These are phyloP conservation scores for Coniochaeta sp. DNA, from an alignment of 2,329 filamentous ascomycete genomes.

Conservation along the genomic window DNA sequence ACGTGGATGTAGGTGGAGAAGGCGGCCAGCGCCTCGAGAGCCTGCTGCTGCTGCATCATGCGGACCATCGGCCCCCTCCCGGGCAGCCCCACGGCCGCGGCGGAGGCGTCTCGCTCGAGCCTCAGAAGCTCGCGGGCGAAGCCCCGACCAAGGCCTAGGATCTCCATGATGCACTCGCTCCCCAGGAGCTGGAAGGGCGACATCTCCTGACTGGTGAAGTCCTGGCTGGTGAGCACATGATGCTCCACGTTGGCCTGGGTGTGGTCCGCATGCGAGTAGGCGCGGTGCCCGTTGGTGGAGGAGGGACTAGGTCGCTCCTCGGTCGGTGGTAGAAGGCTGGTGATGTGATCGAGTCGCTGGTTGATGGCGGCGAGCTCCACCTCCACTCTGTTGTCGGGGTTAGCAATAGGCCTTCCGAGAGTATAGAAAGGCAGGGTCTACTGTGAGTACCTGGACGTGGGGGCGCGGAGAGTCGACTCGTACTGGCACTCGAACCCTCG, in stretches of 20 bases:
- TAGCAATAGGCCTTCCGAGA: too few species aligned
- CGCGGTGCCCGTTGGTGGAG: background rate
- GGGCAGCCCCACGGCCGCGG: background rate
- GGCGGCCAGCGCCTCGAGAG: constrained; percentile 12
- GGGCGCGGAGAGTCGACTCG: constrained; percentile 4
- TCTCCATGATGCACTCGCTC: constrained; percentile 3
- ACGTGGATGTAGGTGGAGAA: constrained; percentile 18
- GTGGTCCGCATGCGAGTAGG: background rate
- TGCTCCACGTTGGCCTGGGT: background rate
- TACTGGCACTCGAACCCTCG: constrained; percentile 7
- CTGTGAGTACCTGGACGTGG: constrained; percentile 3
- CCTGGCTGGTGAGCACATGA: too few species aligned
- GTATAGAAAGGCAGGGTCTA: background rate
- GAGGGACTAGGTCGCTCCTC: background rate
- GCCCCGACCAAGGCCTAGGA: constrained; percentile 7
- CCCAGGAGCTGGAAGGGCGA: constrained; percentile 5
- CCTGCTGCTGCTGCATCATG: constrained; percentile 15
- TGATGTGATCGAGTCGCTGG: constrained; percentile 6
- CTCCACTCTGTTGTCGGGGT: constrained; percentile 7
- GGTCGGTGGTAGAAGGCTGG: constrained; percentile 3
- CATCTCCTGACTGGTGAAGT: constrained; percentile 6
- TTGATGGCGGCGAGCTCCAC: constrained; percentile 7
- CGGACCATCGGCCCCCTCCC: constrained; percentile 5
- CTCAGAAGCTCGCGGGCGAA: constrained; percentile 7
- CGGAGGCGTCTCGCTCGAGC: constrained; percentile 6